These are phyloP conservation scores for Colletotrichum lentis DNA, from an alignment of 2,329 filamentous ascomycete species.

Conservation along the genomic window DNA sequence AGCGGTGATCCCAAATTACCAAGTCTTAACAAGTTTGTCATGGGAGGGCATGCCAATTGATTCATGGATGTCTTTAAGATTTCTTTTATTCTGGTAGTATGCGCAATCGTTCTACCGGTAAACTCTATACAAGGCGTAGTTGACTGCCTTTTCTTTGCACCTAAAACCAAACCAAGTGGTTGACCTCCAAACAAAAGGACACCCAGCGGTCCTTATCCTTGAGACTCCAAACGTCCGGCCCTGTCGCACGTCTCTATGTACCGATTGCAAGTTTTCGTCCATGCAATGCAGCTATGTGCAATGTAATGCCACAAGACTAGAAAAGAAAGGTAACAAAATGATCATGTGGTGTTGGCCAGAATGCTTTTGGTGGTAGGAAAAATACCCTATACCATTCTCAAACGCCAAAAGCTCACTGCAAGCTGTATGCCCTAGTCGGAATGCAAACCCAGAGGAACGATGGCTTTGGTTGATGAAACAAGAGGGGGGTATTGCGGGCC, in stretches of 20 bases:
- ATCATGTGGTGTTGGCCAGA: constrained; percentile 26
- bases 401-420: constrained; percentile 29
- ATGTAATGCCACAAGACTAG: constrained; percentile 28
- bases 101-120: constrained; percentile 15
- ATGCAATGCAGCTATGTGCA: constrained; percentile 35
- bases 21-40: neutral
- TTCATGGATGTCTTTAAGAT: constrained; percentile 11
- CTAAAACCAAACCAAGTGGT: constrained; percentile 22
- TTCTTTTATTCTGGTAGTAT: constrained; percentile 26
- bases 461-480: constrained; percentile 6
- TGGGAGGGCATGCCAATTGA: neutral
- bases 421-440: constrained; percentile 25
- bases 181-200: constrained; percentile 35
- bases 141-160: constrained; percentile 18
- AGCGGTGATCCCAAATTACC: neutral
- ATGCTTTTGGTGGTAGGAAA: constrained; percentile 18
- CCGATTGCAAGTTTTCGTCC: constrained; percentile 31
- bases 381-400: constrained; percentile 8
- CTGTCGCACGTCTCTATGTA: constrained; percentile 32
- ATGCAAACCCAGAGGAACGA: constrained; percentile 21
- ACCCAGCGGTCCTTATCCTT: constrained; percentile 34
- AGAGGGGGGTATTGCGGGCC: constrained; percentile 31
- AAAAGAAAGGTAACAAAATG: constrained; percentile 12
- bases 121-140: constrained; percentile 23
- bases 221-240: constrained; percentile 33